These are phyloP conservation scores for Sporisorium reilianum DNA, from an alignment of 1,284 basidiomycete species.

Conservation along the genomic window DNA sequence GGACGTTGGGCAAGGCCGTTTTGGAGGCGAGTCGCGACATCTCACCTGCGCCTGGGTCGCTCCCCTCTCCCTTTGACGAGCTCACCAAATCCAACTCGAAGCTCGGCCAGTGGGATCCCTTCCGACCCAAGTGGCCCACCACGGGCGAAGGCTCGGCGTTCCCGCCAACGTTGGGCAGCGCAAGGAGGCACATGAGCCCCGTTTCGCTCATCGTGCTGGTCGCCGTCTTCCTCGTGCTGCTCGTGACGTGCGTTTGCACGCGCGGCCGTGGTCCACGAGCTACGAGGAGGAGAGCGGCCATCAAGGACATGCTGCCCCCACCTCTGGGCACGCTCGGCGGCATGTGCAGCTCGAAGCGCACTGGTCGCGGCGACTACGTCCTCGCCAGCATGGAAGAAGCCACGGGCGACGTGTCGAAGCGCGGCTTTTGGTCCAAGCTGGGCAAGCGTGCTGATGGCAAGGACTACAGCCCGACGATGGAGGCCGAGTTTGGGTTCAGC, in stretches of 20 bases:
- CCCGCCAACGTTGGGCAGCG: slow-evolving; percentile 35
- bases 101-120: slow-evolving; percentile 47
- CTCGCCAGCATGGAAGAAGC: slow-evolving; percentile 65
- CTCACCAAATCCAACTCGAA: slow-evolving; percentile 40
- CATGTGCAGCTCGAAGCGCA: slow-evolving; percentile 39
- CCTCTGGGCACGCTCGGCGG: slow-evolving; percentile 52
- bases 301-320: slow-evolving; percentile 55
- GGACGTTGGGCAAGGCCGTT: slow-evolving; percentile 98
- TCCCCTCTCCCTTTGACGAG: slow-evolving; percentile 46
- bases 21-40: slow-evolving; percentile 83
- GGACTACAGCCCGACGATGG: slow-evolving; percentile 46
- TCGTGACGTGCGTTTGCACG: slow-evolving; percentile 51
- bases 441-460: slow-evolving; percentile 41
- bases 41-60: slow-evolving; percentile 47
- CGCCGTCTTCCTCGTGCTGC: slow-evolving; percentile 41
- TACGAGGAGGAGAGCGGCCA: slow-evolving; percentile 37
- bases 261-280: slow-evolving; percentile 52
- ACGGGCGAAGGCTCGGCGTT: slow-evolving; percentile 49
- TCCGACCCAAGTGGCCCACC: slow-evolving; percentile 45
- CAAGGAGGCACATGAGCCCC: slow-evolving; percentile 32
- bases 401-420: slow-evolving; percentile 24
- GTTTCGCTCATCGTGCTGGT: slow-evolving; percentile 40
- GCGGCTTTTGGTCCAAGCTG: slow-evolving; percentile 46
- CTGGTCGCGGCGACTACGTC: slow-evolving; percentile 57
- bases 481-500: slow-evolving; percentile 49